Evolutionary conservation across 2,329 filamentous ascomycete species (phyloP), one percentile per base, ranked within the genome.

Genomic region (Botrytis elliptica): DNA sequence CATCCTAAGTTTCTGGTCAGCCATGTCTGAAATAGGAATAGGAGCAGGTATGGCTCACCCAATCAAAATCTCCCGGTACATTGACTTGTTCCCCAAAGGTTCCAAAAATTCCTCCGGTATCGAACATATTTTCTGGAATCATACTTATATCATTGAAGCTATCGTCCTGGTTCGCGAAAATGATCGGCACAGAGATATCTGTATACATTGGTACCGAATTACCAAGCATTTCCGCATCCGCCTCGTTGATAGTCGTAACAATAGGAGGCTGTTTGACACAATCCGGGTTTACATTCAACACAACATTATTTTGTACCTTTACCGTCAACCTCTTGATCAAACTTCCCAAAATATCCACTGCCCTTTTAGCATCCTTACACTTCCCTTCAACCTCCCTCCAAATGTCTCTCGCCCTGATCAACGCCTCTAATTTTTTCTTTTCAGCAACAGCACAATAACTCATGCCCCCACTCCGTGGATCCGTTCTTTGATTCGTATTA

Each of bases 321-420:
- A 60, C 40, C 14, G 64, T 65, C 4, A 79, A 55, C 46, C 76
- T 78, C 0, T 33, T 64, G 4, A 79, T 63, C 18, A 80, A 76
- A 16, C 75, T 68, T 4, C 67, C 73, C 2, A 78, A 73, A 25
- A 80, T 73, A 25, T 57, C 73, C 12, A 77, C 74, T 16, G 76
- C 76, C 20, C 76, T 64, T 40, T 74, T 75, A 6, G 78, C 77
- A 71, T 80, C 78, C 9, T 62, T 70, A 49, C 76, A 79, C n/a
- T 78, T 73, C 65, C 77, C 70, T 9, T 69, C 33, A n/a, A 78
- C 68, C 44, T 78, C 75, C 5, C 42, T 67, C 79, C 77, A 80
- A 10, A 79, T 77, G 59, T 72, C 73, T 66, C 75, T 75, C n/a
- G 76, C 76, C 22, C 57, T 67, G 18, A 73, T 52, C n/a, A 80